phyloP scores from a whole-genome alignment of 2,329 filamentous ascomycete genomes.

The Neonectria magnoliae region DNA sequence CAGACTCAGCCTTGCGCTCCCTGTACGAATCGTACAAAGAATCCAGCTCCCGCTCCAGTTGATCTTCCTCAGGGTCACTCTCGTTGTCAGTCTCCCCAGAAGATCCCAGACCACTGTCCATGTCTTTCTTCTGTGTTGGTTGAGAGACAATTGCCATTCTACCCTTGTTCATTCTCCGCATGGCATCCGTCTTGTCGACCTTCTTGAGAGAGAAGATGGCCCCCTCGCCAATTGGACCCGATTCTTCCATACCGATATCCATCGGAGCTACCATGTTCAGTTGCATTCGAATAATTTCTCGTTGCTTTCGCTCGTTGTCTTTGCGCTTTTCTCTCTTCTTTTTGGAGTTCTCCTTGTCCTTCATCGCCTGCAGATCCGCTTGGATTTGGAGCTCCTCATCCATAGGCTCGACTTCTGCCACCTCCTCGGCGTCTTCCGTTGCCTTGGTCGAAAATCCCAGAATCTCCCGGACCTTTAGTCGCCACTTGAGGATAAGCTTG shows the following conservation, averaged over 20 bases:
- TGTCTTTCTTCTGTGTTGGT: conserved; percentile 63
- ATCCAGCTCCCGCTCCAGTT: conserved; percentile 86
- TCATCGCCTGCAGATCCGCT: conserved; percentile 83
- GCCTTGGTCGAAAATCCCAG: conserved; percentile 84
- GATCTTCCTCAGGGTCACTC: conserved; percentile 82
- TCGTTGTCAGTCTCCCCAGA: conserved; percentile 68
- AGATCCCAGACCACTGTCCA: conserved; percentile 67
- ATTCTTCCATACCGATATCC: conserved; percentile 93
- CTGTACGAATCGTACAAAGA: conserved; percentile 87
- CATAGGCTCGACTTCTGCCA: conserved; percentile 87
- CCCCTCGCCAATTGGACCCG: conserved; percentile 79
- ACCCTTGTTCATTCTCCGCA: conserved; percentile 71
- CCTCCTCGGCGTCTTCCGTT: conserved; percentile 67
- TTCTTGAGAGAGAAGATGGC: conserved; percentile 88
- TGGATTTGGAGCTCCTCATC: conserved; percentile 94
- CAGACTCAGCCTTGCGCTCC: conserved; percentile 78
- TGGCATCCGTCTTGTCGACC: conserved; percentile 78
- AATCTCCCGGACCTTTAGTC: conserved; percentile 86
- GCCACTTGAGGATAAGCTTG: conserved; percentile 88
- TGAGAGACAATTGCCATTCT: conserved; percentile 78
- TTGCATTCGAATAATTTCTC: conserved; percentile 95
- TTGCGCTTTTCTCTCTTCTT: conserved; percentile 86
- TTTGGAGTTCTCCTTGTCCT: conserved; percentile 78
- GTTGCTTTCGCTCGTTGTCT: conserved; percentile 94
- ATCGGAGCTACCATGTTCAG: conserved; percentile 96